Conservation (phyloP, 176 grass and related monocot genomes). For the Neostapfia colusana region DNA sequence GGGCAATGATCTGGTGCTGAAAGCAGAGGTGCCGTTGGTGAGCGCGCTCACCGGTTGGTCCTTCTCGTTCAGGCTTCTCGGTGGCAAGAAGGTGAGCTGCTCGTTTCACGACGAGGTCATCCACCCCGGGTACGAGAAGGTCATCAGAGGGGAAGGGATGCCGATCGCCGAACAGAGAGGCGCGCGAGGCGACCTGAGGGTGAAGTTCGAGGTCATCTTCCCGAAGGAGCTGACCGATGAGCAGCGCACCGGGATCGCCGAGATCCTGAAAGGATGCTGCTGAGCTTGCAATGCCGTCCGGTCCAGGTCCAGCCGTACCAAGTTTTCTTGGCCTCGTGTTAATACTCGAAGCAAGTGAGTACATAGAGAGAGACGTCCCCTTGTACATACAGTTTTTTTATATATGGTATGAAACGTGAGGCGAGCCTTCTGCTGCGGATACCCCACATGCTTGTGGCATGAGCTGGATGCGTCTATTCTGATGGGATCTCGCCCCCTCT, state of each 20-base stretch:
- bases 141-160: constrained; percentile 81
- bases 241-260: constrained; percentile 47
- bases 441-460: constrained; percentile 28
- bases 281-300: background rate
- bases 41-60: constrained; percentile 81
- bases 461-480: constrained; percentile 42
- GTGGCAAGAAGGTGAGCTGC: constrained; percentile 70
- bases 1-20: constrained; percentile 82
- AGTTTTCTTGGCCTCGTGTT: constrained; percentile 58
- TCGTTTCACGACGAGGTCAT: constrained; percentile 76
- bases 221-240: constrained; percentile 66
- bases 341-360: constrained; percentile 45
- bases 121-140: constrained; percentile 68
- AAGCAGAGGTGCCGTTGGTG: constrained; percentile 78
- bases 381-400: constrained; percentile 75
- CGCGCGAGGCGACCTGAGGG: constrained; percentile 56
- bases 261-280: constrained; percentile 58
- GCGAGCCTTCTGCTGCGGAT: constrained; percentile 39
- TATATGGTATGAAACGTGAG: constrained; percentile 42
- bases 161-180: constrained; percentile 55
- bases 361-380: constrained; percentile 44
- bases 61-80: constrained; percentile 72
- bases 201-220: constrained; percentile 75
- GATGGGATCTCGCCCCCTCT: constrained; percentile 14
- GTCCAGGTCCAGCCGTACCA: constrained; percentile 26